phyloP scores from a whole-genome alignment of 2,329 filamentous ascomycete species.

The Chrysoporthe deuterocubensis region DNA sequence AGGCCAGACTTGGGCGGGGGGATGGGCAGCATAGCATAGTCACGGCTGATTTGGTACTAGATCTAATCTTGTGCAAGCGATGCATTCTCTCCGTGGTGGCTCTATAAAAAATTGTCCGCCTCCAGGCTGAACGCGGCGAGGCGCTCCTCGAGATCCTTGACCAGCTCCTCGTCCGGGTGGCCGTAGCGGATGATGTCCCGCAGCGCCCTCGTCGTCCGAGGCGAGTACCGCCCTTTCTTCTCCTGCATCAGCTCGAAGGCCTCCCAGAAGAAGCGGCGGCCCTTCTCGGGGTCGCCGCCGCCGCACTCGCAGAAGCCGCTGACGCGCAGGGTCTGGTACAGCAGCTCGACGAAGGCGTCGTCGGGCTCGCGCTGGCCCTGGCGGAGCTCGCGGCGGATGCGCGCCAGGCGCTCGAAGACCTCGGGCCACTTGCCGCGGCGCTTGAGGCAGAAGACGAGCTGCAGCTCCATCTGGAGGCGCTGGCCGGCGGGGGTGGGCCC shows the following conservation, averaged over 20 bases:
- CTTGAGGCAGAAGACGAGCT: constrained; percentile 21
- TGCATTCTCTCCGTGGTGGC: too few species aligned
- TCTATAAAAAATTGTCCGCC: constrained; percentile 5
- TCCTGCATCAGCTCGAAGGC: constrained; percentile 22
- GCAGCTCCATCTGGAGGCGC: constrained; percentile 22
- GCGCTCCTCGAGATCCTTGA: constrained; percentile 15
- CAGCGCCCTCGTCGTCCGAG: constrained; percentile 19
- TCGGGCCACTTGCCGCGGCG: constrained; percentile 19
- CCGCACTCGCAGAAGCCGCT: constrained; percentile 22
- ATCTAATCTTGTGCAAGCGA: too few species aligned
- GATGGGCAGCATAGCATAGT: too few species aligned
- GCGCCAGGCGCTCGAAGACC: constrained; percentile 13
- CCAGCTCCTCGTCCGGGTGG: constrained; percentile 11
- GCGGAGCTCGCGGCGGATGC: constrained; percentile 13
- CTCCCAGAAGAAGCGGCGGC: constrained; percentile 14
- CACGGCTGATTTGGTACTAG: too few species aligned
- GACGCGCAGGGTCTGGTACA: constrained; percentile 22
- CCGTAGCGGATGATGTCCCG: constrained; percentile 16
- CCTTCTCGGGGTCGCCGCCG: constrained; percentile 12
- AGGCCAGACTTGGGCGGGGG: too few species aligned
- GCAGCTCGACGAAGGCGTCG: constrained; percentile 19
- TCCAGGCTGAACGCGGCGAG: constrained; percentile 13
- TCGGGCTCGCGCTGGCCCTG: constrained; percentile 12
- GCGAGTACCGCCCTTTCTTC: constrained; percentile 13
- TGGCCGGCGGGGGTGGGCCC: constrained; percentile 3